Conservation (phyloP, 2,329 filamentous ascomycete species). For the Alternaria arborescens region DNA sequence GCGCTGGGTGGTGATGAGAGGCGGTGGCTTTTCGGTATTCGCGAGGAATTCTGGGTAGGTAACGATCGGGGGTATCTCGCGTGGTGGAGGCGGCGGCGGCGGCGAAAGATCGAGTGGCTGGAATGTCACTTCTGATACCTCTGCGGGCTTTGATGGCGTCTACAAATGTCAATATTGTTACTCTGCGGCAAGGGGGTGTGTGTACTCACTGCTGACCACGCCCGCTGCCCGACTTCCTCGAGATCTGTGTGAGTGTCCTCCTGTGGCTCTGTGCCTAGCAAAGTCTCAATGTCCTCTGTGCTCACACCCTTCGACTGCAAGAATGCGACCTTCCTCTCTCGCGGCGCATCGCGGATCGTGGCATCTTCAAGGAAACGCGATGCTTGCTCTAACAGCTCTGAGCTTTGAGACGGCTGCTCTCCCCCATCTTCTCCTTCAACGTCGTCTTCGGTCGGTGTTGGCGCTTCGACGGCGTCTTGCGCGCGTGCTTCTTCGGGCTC, state of each 20-base stretch:
- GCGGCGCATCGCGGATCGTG: conserved; percentile 71
- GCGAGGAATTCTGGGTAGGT: conserved; percentile 73
- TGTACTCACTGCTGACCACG: conserved; percentile 41
- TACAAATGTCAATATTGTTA: conserved; percentile 21
- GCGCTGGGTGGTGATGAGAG: conserved; percentile 65
- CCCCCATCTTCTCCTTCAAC: conserved; percentile 7
- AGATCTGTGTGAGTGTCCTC: conserved; percentile 25
- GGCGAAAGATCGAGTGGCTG: conserved; percentile 50
- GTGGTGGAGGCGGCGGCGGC: conserved; percentile 28
- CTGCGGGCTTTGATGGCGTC: conserved; percentile 27
- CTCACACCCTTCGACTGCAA: conserved; percentile 78
- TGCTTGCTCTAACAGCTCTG: conserved; percentile 68
- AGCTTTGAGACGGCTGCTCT: conserved; percentile 11
- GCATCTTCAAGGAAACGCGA: conserved; percentile 79
- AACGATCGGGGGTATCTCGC: conserved; percentile 67
- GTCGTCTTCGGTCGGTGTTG: conserved; percentile 21
- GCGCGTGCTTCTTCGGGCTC: conserved; percentile 26
- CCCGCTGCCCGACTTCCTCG: conserved; percentile 33
- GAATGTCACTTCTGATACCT: conserved; percentile 22
- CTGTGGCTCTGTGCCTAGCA: conserved; percentile 59
- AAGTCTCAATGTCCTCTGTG: conserved; percentile 70
- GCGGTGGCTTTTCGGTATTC: conserved; percentile 65
- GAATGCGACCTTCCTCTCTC: conserved; percentile 78
- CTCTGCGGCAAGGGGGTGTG: neutral
- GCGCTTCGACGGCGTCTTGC: conserved; percentile 26